These are phyloP conservation scores for Euphorbia peplus DNA, from an alignment of 345 rosid species.

Conservation along the genomic window DNA sequence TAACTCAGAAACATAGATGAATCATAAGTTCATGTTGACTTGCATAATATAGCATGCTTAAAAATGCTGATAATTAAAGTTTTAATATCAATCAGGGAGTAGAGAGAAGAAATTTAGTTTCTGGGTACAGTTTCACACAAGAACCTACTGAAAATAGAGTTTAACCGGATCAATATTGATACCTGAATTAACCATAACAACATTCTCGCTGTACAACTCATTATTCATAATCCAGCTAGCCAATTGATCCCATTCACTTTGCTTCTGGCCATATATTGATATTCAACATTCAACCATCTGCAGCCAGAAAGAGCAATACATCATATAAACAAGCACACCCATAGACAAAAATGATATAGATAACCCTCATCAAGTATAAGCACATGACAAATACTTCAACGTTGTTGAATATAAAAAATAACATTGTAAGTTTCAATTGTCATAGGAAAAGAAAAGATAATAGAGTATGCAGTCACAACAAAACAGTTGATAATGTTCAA, in stretches of 20 bases:
- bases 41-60: not conserved
- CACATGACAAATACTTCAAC: too few relatives aligned
- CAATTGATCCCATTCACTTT: slow-evolving; percentile 98
- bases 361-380: too few relatives aligned
- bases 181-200: slow-evolving; percentile 99
- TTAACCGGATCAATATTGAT: slow-evolving; percentile 6
- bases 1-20: not conserved
- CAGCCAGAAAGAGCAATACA: slow-evolving; percentile 12
- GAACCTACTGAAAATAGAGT: not conserved
- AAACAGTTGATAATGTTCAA: too few relatives aligned
- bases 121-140: not conserved
- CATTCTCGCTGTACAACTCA: slow-evolving; percentile 91
- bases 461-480: too few relatives aligned
- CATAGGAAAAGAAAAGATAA: too few relatives aligned
- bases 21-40: not conserved
- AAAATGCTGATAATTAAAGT: not conserved
- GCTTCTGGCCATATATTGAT: slow-evolving; percentile 97
- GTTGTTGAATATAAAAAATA: too few relatives aligned
- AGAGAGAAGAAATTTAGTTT: not conserved
- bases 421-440: too few relatives aligned
- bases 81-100: not conserved
- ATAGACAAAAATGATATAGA: not conserved
- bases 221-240: slow-evolving; percentile 99
- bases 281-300: slow-evolving; percentile 99
- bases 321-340: not conserved